phyloP scores from a whole-genome alignment of 345 rosid species.

The Linum usitatissimum region DNA sequence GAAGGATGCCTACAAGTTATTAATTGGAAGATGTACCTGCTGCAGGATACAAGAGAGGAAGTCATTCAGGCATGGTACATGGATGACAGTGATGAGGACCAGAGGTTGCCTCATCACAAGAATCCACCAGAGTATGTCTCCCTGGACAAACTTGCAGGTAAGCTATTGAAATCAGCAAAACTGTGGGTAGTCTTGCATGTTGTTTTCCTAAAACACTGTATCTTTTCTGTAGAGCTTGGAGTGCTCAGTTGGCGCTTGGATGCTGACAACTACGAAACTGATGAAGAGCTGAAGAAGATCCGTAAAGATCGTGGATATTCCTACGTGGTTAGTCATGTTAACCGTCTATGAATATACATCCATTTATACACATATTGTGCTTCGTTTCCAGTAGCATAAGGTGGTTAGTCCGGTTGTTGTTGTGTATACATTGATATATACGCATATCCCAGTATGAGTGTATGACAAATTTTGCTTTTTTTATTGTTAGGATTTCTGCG shows the following conservation, averaged over 20 bases:
- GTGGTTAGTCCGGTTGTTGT: too few species aligned
- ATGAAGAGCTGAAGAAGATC: conserved; percentile 77
- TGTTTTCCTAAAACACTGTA: not conserved
- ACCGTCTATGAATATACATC: not conserved
- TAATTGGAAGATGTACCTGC: not conserved
- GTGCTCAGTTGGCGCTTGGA: conserved; percentile 84
- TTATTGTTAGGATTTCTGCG: conserved; percentile 53
- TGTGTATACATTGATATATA: too few species aligned
- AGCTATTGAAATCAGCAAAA: not conserved
- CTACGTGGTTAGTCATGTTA: conserved; percentile 46
- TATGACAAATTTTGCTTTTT: not conserved
- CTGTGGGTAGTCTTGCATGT: not conserved
- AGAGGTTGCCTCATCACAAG: conserved; percentile 83
- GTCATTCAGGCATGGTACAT: conserved; percentile 89
- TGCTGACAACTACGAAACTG: conserved; percentile 84
- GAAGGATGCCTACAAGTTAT: not conserved
- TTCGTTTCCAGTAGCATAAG: too few species aligned
- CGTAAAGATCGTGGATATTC: conserved; percentile 84
- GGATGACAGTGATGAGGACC: conserved; percentile 79
- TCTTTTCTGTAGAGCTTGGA: conserved; percentile 54
- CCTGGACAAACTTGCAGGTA: conserved; percentile 62
- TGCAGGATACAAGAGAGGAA: conserved; percentile 56
- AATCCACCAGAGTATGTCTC: conserved; percentile 75
- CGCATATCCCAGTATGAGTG: not conserved
- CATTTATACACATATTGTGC: too few species aligned